Base-by-base conservation (phyloP, 2,329 filamentous ascomycete species). In the Myotisia sp. region DNA sequence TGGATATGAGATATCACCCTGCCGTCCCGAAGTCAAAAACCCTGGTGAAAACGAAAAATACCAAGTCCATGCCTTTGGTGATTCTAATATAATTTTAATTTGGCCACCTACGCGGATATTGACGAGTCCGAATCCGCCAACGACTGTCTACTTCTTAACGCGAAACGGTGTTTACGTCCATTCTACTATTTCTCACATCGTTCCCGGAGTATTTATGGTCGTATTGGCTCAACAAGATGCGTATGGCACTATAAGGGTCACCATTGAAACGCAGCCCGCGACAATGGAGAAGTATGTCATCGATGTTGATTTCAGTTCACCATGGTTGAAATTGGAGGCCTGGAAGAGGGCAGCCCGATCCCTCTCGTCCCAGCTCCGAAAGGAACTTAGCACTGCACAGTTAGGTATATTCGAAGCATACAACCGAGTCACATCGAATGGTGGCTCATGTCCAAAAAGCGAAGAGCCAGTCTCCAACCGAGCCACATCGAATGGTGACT, bases 81-180 rank as follows among this genome's bases (percentile, higher is more conserved):
- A 70, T 39, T 61, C 62, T 30, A 65, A 71, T 43, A 62, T 72
- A 36, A 50, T 68, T 27, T 56, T 73, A n/a, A n/a, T n/a, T n/a
- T n/a, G n/a, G n/a, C n/a, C n/a, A n/a, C n/a, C n/a, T n/a, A n/a
- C n/a, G n/a, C n/a, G n/a, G n/a, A n/a, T n/a, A n/a, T n/a, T n/a
- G 29, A 56, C 50, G 18, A 62, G 63, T 33, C 7, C 6, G 22
- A 23, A 24, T 48, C 50, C n/a, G 57, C 56, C 17, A 51, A 54
- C 10, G 42, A 26, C 5, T 7, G 13, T 52, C 21, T 48, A 65
- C 29, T 46, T 62, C 17, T 60, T 64, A 37, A 55, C 65, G n/a
- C n/a, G n/a, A n/a, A n/a, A n/a, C n/a, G n/a, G n/a, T 37, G 49
- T 65, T n/a, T n/a, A n/a, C n/a, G n/a, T n/a, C n/a, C n/a, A n/a